Percentiles rank a stretch among this genome's conserved stretches.
phyloP scores from a whole-genome alignment of 305 asterid genomes.

The Solanum aculeatissimum region DNA sequence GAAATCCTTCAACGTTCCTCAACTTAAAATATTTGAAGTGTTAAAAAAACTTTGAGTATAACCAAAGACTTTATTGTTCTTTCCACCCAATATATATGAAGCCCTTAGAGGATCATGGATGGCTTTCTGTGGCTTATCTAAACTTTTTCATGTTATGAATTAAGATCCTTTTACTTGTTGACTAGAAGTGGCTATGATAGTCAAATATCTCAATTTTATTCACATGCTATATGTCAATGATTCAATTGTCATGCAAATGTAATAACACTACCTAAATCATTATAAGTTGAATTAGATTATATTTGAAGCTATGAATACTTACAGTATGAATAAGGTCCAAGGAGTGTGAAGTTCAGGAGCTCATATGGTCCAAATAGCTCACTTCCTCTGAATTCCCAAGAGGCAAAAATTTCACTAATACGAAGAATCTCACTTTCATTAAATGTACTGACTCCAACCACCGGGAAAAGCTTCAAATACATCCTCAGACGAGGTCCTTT shows the following conservation, averaged over 20 bases:
- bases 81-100: not conserved
- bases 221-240: not conserved
- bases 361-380: conserved; percentile 44
- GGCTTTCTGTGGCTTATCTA: not conserved
- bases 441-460: conserved; percentile 15
- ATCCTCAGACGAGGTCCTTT: conserved; percentile 41
- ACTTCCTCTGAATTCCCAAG: conserved; percentile 26
- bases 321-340: conserved; percentile 38
- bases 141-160: not conserved
- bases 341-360: conserved; percentile 44
- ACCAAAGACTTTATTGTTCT: not conserved
- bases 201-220: not conserved
- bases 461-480: conserved; percentile 40
- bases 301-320: not conserved
- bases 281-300: not conserved
- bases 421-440: conserved; percentile 29
- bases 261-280: not conserved
- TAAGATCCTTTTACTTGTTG: not conserved
- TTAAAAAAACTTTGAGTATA: not conserved
- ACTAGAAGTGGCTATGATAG: not conserved
- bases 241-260: not conserved
- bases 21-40: not conserved
- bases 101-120: not conserved
- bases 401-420: conserved; percentile 15
- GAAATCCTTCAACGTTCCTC: not conserved